Evolutionary conservation across 257 asterid species (phyloP).

Genomic region (Nicotiana tomentosiformis): DNA sequence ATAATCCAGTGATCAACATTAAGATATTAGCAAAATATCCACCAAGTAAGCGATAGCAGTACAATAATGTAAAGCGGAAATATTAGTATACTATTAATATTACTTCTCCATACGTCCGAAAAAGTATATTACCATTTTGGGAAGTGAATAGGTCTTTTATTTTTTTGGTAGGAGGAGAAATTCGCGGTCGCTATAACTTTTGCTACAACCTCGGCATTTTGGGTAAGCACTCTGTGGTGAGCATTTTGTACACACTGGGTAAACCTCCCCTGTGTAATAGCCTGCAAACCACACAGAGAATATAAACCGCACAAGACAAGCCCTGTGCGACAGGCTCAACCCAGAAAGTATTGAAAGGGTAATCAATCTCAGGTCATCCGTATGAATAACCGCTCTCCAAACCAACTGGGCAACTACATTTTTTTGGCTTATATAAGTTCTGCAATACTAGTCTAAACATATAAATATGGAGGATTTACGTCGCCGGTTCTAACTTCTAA

Average conservation of each 20-base stretch:
- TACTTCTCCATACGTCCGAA: neutral
- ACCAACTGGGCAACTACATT: neutral
- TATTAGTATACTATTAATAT: neutral
- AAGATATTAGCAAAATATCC: neutral
- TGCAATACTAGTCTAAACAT: neutral
- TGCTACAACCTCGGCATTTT: too few species aligned
- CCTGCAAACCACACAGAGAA: too few species aligned
- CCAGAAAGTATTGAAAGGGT: too few species aligned
- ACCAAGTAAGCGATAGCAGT: neutral
- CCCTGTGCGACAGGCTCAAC: too few species aligned
- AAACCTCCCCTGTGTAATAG: too few species aligned
- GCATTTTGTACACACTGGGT: too few species aligned
- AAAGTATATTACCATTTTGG: neutral
- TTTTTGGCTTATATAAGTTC: neutral
- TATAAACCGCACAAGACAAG: too few species aligned
- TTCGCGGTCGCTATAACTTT: fast-evolving
- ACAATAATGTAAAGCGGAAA: neutral
- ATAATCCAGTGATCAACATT: neutral
- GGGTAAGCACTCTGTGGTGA: too few species aligned
- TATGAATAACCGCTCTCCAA: too few species aligned
- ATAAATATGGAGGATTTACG: neutral
- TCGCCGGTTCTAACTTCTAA: neutral
- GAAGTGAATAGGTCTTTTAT: neutral
- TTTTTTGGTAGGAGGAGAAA: too few species aligned
- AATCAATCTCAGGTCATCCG: too few species aligned